These are phyloP conservation scores for Fusarium torreyae DNA, from an alignment of 2,329 filamentous ascomycete genomes.

Conservation along the genomic window DNA sequence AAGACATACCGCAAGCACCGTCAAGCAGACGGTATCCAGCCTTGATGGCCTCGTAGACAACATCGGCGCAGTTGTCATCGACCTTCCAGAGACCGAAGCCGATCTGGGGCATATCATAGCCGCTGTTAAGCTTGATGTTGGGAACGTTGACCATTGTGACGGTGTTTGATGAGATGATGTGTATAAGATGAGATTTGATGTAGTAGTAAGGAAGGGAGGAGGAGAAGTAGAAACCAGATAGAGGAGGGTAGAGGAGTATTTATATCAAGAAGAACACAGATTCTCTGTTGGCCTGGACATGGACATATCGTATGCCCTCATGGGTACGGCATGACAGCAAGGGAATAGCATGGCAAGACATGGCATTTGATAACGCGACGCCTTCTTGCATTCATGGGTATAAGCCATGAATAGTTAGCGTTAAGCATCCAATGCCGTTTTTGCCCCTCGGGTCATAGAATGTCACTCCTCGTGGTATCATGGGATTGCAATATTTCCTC, in stretches of 20 bases:
- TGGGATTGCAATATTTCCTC: slow-evolving; percentile 27
- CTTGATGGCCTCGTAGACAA: slow-evolving; percentile 83
- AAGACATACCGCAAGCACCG: slow-evolving; percentile 70
- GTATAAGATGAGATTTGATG: slow-evolving; percentile 16
- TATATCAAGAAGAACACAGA: slow-evolving; percentile 38
- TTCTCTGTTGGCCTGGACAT: slow-evolving; percentile 7
- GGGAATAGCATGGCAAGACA: slow-evolving; percentile 26
- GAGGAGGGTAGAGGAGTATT: slow-evolving; percentile 39
- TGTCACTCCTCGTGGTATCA: slow-evolving; percentile 35
- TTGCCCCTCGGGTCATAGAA: slow-evolving; percentile 10
- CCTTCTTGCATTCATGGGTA: slow-evolving; percentile 29
- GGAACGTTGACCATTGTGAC: slow-evolving; percentile 54
- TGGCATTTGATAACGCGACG: slow-evolving; percentile 44
- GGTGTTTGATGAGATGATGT: slow-evolving; percentile 24
- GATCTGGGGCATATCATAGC: slow-evolving; percentile 80
- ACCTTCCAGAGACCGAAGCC: slow-evolving; percentile 91
- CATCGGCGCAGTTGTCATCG: slow-evolving; percentile 80
- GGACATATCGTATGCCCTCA: slow-evolving; percentile 35
- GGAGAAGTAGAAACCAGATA: slow-evolving; percentile 15
- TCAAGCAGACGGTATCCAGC: slow-evolving; percentile 73
- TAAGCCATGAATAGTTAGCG: slow-evolving; percentile 19
- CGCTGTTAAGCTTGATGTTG: slow-evolving; percentile 75
- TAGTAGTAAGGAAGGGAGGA: slow-evolving; percentile 12
- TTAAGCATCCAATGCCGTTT: slow-evolving; percentile 4
- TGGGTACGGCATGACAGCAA: slow-evolving; percentile 38